phyloP scores from a whole-genome alignment of 805 yeast species.

The Teunomyces atbi region DNA sequence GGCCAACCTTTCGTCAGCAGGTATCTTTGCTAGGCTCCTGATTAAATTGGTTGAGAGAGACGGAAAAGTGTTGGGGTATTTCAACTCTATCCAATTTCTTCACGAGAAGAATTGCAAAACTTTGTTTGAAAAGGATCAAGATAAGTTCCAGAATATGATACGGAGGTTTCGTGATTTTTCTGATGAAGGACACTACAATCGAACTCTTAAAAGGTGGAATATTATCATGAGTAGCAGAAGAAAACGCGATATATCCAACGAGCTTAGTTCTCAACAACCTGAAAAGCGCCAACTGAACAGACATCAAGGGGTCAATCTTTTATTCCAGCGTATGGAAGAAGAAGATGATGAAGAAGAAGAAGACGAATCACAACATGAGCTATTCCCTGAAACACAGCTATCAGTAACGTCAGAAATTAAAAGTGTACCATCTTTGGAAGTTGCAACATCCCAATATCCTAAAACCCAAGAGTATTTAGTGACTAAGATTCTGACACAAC shows the following conservation, averaged over 20 bases:
- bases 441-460: not conserved
- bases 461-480: not conserved
- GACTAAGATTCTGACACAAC: not conserved
- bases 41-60: not conserved
- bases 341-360: slow-evolving; percentile 8
- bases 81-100: not conserved
- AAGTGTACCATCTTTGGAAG: not conserved
- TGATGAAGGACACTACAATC: not conserved
- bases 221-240: not conserved
- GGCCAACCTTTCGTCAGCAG: not conserved
- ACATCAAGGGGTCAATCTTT: not conserved
- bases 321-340: not conserved
- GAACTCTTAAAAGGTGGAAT: not conserved
- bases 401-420: not conserved
- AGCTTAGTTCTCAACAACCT: not conserved
- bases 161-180: slow-evolving; percentile 1
- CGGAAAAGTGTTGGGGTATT: not conserved
- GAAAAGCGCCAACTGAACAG: slow-evolving; percentile 1
- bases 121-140: not conserved
- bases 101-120: not conserved
- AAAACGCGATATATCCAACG: not conserved
- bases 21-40: not conserved
- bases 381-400: slow-evolving; percentile 4
- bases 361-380: slow-evolving; percentile 6
- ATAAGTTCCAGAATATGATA: slow-evolving; percentile 1